Evolutionary conservation across 495 filamentous ascomycete species (phyloP).

Genomic region (Achaetomiella virescens): DNA sequence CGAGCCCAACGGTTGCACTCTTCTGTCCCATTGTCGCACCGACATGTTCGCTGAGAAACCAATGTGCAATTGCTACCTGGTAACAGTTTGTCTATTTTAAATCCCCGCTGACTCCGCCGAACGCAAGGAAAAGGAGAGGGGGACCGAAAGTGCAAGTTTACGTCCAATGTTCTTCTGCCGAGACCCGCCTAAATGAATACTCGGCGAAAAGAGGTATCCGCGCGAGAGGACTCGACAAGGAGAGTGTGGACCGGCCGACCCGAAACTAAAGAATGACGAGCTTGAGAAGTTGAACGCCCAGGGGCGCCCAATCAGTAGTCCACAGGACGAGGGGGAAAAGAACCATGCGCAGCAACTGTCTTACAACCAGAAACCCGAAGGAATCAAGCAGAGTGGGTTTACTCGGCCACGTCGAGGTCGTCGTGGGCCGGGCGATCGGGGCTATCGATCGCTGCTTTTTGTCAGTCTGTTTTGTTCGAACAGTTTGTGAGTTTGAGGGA

Average conservation of each 20-base stretch:
- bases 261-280: slow-evolving; percentile 29
- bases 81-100: slow-evolving; percentile 14
- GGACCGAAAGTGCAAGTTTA: slow-evolving; percentile 2
- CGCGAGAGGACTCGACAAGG: background rate
- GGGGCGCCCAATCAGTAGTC: slow-evolving; percentile 26
- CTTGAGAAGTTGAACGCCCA: slow-evolving; percentile 5
- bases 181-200: background rate
- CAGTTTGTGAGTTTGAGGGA: slow-evolving; percentile 9
- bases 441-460: slow-evolving; percentile 54
- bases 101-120: slow-evolving; percentile 5
- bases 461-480: slow-evolving; percentile 17
- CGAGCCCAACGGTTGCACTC: background rate
- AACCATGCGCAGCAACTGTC: slow-evolving; percentile 18
- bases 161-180: background rate
- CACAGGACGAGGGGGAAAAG: slow-evolving; percentile 10
- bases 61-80: slow-evolving; percentile 14
- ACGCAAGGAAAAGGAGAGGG: slow-evolving; percentile 6
- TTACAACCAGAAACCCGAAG: slow-evolving; percentile 21
- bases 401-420: slow-evolving; percentile 96
- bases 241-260: slow-evolving; percentile 19
- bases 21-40: background rate
- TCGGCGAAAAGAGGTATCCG: background rate
- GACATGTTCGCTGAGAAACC: background rate
- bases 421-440: slow-evolving; percentile 76
- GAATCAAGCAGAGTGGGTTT: background rate